These are phyloP conservation scores for Paramecium pentaurelia DNA, from an alignment of 73 alveolate genomes.

Conservation along the genomic window DNA sequence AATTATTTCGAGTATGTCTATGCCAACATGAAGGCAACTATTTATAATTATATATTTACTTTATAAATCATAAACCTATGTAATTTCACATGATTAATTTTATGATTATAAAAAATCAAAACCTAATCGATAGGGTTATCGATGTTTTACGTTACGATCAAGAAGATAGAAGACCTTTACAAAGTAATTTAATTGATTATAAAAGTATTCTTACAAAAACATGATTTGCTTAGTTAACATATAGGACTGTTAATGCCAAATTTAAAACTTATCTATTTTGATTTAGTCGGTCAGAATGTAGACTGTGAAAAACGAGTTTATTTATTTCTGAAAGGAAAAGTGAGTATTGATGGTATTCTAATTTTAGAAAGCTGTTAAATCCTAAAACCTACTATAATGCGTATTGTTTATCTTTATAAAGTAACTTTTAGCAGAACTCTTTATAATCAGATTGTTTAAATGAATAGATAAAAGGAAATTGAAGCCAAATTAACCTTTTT, in stretches of 20 bases:
- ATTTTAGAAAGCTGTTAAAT: not conserved
- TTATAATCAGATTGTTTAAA: not conserved
- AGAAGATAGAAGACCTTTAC: not conserved
- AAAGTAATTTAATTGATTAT: not conserved
- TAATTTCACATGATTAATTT: not conserved
- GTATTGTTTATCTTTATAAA: not conserved
- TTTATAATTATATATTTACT: not conserved
- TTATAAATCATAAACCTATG: not conserved
- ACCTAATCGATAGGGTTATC: not conserved
- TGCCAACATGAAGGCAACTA: not conserved
- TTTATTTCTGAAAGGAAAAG: not conserved
- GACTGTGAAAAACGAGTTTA: not conserved
- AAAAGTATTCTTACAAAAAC: not conserved
- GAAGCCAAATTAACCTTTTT: not conserved
- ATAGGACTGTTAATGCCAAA: not conserved
- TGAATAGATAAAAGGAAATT: not conserved
- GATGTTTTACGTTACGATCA: not conserved
- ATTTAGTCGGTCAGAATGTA: not conserved
- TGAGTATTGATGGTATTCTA: not conserved
- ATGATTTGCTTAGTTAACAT: not conserved
- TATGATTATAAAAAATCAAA: not conserved
- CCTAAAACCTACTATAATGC: conserved; percentile 12
- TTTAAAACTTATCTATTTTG: not conserved
- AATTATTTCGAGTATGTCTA: not conserved
- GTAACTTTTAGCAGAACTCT: not conserved